phyloP scores from a whole-genome alignment of 441 rosid species.

The Adansonia rubrostipa region DNA sequence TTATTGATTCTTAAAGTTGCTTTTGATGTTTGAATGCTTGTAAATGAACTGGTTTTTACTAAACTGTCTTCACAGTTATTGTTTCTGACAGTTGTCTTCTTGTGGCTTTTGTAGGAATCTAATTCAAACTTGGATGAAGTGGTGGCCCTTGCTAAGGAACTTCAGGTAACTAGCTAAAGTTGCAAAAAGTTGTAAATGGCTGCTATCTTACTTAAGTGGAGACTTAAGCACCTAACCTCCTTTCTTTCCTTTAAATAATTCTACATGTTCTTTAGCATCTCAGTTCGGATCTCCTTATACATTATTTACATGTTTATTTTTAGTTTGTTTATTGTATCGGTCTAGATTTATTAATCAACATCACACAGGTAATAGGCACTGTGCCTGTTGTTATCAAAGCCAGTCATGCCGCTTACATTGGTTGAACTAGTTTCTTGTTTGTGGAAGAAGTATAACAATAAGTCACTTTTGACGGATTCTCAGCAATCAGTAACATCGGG shows the following conservation, averaged over 20 bases:
- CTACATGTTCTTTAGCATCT: neutral
- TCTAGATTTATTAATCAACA: neutral
- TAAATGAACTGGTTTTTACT: too few relatives aligned
- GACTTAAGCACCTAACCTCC: neutral
- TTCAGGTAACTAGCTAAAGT: slow-evolving; percentile 52
- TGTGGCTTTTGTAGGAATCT: slow-evolving; percentile 58
- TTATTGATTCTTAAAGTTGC: neutral
- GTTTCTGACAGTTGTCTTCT: neutral
- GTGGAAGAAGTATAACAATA: neutral
- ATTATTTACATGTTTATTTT: neutral
- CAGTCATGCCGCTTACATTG: neutral
- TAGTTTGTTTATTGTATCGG: neutral
- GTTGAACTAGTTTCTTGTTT: neutral
- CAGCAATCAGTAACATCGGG: neutral
- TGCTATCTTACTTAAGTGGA: neutral
- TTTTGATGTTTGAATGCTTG: neutral
- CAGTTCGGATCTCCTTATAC: neutral
- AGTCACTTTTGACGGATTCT: neutral
- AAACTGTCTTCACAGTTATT: neutral
- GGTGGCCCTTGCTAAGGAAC: slow-evolving; percentile 89
- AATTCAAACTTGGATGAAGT: slow-evolving; percentile 92
- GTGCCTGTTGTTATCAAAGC: neutral
- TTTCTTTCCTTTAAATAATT: neutral
- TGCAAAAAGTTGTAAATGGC: neutral
- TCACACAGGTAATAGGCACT: neutral